Evolutionary conservation across 306 rosid species (phyloP).

Genomic region (Geum urbanum): DNA sequence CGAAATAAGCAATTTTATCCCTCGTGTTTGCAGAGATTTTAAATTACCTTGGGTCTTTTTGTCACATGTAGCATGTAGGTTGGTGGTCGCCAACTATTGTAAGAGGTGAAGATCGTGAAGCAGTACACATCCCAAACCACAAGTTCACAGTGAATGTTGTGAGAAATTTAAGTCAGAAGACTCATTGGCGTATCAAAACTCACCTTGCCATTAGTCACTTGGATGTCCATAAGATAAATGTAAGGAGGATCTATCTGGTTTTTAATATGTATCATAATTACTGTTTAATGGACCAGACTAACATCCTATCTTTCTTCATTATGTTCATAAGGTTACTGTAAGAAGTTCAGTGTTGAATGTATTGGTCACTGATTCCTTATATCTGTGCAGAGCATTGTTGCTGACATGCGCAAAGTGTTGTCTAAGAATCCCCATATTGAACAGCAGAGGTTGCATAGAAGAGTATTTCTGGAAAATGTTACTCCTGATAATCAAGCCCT

Average conservation of each 20-base stretch:
- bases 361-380: slow-evolving; percentile 14
- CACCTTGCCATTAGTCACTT: slow-evolving; percentile 87
- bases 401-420: slow-evolving; percentile 95
- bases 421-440: slow-evolving; percentile 95
- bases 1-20: background rate
- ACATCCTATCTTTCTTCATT: slow-evolving; percentile 8
- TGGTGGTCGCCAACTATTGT: slow-evolving; percentile 99
- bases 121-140: slow-evolving; percentile 96
- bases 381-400: slow-evolving; percentile 69
- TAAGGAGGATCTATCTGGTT: slow-evolving; percentile 31
- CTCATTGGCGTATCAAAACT: slow-evolving; percentile 97
- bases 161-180: slow-evolving; percentile 84
- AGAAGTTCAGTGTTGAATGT: background rate
- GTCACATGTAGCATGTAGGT: slow-evolving; percentile 77
- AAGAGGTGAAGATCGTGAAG: slow-evolving; percentile 98
- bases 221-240: slow-evolving; percentile 85
- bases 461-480: slow-evolving; percentile 87
- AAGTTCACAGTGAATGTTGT: slow-evolving; percentile 86
- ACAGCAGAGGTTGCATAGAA: slow-evolving; percentile 91
- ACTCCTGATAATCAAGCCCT: slow-evolving; percentile 84
- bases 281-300: background rate
- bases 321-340: background rate
- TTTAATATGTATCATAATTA: background rate
- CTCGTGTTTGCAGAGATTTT: background rate
- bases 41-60: slow-evolving; percentile 22